A percentile compares a stretch with the other conserved stretches of the same genome.
Evolutionary conservation across 2,329 filamentous ascomycete genomes (phyloP).

Genomic region (Ceratocystis ficicola): DNA sequence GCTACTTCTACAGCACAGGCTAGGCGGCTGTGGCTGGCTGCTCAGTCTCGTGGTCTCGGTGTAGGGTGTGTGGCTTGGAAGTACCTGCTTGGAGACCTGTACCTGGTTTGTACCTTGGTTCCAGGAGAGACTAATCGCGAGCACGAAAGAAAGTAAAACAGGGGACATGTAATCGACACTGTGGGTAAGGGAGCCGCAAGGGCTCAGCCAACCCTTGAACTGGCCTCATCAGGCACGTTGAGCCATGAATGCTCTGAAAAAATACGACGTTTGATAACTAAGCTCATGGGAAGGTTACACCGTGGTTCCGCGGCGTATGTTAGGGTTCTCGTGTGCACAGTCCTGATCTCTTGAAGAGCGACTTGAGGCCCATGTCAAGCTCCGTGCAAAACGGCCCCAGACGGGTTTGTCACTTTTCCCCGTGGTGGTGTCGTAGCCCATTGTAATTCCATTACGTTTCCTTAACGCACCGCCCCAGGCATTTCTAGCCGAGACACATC

Average conservation of each 20-base stretch:
- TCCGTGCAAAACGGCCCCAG: neutral
- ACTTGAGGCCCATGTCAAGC: neutral
- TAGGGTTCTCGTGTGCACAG: neutral
- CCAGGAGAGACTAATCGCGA: neutral
- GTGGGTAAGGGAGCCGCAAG: no score
- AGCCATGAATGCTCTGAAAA: no score
- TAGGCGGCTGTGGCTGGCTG: neutral
- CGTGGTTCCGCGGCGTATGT: neutral
- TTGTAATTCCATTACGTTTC: neutral
- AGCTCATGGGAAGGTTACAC: no score
- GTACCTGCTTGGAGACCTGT: neutral
- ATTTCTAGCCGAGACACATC: neutral
- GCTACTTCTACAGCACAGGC: neutral
- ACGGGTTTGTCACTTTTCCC: neutral
- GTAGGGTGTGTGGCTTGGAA: no score
- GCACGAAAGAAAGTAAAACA: no score
- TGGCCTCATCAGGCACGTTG: no score
- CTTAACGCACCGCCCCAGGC: neutral
- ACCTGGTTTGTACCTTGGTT: neutral
- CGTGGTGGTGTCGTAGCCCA: neutral
- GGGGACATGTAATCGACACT: no score
- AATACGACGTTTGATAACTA: no score
- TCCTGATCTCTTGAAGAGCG: neutral
- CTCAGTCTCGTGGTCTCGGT: no score
- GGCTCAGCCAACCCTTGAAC: no score